phyloP scores from a whole-genome alignment of 1,284 basidiomycete species.

The Phlebopus sp. region DNA sequence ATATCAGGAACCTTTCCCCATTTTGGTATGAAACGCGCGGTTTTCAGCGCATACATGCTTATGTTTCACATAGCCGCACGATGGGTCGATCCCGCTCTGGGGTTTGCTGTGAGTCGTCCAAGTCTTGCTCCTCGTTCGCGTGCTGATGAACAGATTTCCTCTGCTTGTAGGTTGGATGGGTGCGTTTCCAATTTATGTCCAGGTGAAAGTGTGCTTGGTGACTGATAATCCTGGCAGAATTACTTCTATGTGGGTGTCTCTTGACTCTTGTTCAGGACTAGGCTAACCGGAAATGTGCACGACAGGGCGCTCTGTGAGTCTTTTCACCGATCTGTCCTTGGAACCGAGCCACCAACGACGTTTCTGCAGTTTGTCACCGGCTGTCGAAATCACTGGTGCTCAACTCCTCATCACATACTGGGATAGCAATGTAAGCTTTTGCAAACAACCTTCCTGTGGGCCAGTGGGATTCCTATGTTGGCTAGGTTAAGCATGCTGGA shows the following conservation, averaged over 20 bases:
- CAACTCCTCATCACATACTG: constrained; percentile 75
- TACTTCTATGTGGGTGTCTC: constrained; percentile 15
- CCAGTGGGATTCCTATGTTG: background rate
- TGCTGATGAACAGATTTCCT: background rate
- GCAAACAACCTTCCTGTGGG: background rate
- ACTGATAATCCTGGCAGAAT: constrained; percentile 8
- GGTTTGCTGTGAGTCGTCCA: constrained; percentile 48
- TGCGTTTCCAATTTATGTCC: constrained; percentile 20
- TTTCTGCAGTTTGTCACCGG: constrained; percentile 42
- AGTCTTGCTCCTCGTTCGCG: constrained; percentile 23
- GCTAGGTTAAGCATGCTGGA: constrained; percentile 45
- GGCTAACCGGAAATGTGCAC: no score
- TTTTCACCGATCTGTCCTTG: no score
- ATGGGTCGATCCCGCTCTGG: constrained; percentile 74
- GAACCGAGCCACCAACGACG: no score
- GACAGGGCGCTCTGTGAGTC: no score
- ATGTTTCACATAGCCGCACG: constrained; percentile 46
- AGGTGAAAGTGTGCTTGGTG: background rate
- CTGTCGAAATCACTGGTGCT: constrained; percentile 76
- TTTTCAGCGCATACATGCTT: background rate
- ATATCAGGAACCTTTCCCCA: constrained; percentile 72
- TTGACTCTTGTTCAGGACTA: constrained; percentile 26
- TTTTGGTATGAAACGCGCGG: constrained; percentile 39
- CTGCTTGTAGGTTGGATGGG: constrained; percentile 43
- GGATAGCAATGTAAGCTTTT: constrained; percentile 53